Conservation (phyloP, 1,284 basidiomycete species). For the Phylloporus gajari region DNA sequence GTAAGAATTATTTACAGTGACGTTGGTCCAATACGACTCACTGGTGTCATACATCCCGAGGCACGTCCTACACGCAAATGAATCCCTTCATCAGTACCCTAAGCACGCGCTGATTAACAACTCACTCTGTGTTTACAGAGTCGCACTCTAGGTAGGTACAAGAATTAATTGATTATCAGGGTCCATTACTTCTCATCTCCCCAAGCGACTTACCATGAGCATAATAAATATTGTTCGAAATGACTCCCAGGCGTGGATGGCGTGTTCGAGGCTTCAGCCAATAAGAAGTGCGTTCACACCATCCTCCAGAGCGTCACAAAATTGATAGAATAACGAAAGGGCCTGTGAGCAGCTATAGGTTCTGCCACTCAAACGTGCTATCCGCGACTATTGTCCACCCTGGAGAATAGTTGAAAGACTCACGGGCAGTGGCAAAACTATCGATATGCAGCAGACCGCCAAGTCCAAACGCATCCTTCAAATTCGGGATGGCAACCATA, state of each 20-base stretch:
- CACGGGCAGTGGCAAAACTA: slow-evolving; percentile 70
- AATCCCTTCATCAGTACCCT: background rate
- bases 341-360: slow-evolving; percentile 49
- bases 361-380: slow-evolving; percentile 62
- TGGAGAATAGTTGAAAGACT: background rate
- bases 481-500: slow-evolving; percentile 54
- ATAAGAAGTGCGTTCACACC: slow-evolving; percentile 61
- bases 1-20: slow-evolving; percentile 50
- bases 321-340: slow-evolving; percentile 62
- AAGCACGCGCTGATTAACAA: background rate
- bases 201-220: slow-evolving; percentile 47
- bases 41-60: slow-evolving; percentile 57
- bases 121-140: slow-evolving; percentile 41
- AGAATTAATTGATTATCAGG: too few relatives aligned
- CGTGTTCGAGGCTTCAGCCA: slow-evolving; percentile 74
- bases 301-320: slow-evolving; percentile 78
- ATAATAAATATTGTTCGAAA: too few relatives aligned
- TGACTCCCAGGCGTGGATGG: slow-evolving; percentile 53
- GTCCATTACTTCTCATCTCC: too few relatives aligned
- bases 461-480: slow-evolving; percentile 71
- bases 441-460: slow-evolving; percentile 66
- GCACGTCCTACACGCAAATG: slow-evolving; percentile 47
- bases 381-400: slow-evolving; percentile 56
- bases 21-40: slow-evolving; percentile 51
- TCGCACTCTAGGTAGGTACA: too few relatives aligned